A percentile compares a stretch with the other conserved stretches of the same genome.
These are phyloP conservation scores for Blastobotrys chiropterorum DNA, from an alignment of 805 yeast genomes.

Conservation along the genomic window DNA sequence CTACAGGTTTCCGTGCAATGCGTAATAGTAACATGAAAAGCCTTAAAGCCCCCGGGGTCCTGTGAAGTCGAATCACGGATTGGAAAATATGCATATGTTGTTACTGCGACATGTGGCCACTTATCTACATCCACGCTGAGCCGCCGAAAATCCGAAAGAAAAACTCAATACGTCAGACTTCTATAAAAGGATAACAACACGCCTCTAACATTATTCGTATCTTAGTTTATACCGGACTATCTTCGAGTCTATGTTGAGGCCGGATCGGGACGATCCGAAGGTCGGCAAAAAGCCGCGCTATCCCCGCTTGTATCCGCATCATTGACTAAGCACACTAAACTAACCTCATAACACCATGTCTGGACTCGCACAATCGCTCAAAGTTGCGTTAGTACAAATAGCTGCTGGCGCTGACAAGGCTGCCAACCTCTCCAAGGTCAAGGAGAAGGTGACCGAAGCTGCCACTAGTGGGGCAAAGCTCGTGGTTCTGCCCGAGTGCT, in stretches of 20 bases:
- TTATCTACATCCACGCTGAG: too few species aligned
- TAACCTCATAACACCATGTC: background rate
- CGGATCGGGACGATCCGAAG: background rate
- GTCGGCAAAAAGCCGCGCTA: background rate
- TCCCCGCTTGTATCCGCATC: background rate
- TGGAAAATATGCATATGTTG: too few species aligned
- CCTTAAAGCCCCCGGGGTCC: too few species aligned
- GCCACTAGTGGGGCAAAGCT: slow-evolving; percentile 59
- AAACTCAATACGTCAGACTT: too few species aligned
- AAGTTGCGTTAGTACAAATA: slow-evolving; percentile 80
- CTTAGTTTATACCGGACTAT: too few species aligned
- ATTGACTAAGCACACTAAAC: background rate
- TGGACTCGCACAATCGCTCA: slow-evolving; percentile 47
- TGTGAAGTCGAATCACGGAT: too few species aligned
- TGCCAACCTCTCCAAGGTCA: slow-evolving; percentile 67
- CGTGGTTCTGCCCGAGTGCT: slow-evolving; percentile 89
- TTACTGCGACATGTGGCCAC: too few species aligned
- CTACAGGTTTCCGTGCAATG: too few species aligned
- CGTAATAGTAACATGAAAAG: too few species aligned
- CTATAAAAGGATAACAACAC: too few species aligned
- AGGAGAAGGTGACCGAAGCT: slow-evolving; percentile 59
- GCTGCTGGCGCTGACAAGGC: slow-evolving; percentile 75
- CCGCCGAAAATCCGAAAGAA: too few species aligned
- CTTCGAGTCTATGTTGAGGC: background rate
- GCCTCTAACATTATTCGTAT: too few species aligned